phyloP scores from a whole-genome alignment of 2,329 filamentous ascomycete genomes.

The Ophiostoma sp. region DNA sequence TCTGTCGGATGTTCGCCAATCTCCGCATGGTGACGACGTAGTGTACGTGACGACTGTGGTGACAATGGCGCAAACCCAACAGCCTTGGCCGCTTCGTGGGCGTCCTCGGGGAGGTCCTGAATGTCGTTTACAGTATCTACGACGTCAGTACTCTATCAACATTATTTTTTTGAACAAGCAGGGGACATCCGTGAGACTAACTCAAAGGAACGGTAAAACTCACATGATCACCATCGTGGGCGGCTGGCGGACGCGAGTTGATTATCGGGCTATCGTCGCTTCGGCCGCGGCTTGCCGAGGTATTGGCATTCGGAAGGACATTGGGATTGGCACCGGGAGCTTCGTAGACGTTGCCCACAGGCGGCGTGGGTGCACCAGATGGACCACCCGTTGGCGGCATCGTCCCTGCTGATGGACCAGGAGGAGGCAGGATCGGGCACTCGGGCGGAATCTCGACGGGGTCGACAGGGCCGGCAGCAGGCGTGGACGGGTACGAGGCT shows the following conservation, averaged over 20 bases:
- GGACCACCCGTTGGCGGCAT: background rate
- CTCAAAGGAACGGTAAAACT: conserved; percentile 28
- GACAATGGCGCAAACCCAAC: conserved; percentile 53
- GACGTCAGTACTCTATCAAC: background rate
- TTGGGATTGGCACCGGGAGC: background rate
- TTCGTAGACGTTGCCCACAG: conserved; percentile 3
- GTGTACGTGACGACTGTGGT: conserved; percentile 50
- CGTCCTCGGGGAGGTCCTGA: background rate
- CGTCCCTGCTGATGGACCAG: background rate
- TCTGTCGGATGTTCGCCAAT: conserved; percentile 1
- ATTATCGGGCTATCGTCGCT: background rate
- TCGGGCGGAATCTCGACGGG: background rate
- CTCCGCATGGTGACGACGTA: conserved; percentile 44
- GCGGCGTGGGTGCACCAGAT: conserved; percentile 26
- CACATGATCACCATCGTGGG: conserved; percentile 30
- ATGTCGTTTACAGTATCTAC: conserved; percentile 28
- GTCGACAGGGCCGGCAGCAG: background rate
- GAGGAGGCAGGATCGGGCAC: background rate
- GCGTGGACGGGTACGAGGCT: conserved; percentile 10
- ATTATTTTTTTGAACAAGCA: background rate
- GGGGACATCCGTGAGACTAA: background rate
- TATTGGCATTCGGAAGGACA: background rate
- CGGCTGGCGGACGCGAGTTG: conserved; percentile 1
- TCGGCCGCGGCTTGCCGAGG: conserved; percentile 21
- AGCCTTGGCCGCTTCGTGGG: conserved; percentile 39